Percentiles rank a stretch among this genome's conserved stretches.
Conservation (phyloP, 805 yeast species). For the Saccharomycopsis fodiens region DNA sequence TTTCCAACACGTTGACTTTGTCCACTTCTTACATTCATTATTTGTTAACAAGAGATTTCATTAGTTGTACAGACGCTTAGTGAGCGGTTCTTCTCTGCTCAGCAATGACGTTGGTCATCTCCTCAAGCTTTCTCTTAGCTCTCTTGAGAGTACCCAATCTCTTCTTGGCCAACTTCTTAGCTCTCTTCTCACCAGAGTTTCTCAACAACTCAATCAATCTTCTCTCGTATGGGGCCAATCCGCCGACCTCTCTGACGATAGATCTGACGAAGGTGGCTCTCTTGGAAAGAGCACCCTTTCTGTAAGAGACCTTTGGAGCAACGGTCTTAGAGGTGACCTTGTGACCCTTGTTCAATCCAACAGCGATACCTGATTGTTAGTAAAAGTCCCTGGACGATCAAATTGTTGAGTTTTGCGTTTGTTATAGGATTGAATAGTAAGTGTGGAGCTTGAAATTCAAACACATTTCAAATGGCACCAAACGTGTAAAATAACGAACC, state of each 20-base stretch:
- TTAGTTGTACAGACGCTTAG: conserved; percentile 5
- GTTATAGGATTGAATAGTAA: no score
- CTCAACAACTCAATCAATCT: conserved; percentile 98
- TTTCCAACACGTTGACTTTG: neutral
- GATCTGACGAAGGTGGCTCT: conserved; percentile 94
- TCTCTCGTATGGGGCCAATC: conserved; percentile 99
- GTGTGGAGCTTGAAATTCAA: no score
- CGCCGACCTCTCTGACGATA: conserved; percentile 93
- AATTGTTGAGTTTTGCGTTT: no score
- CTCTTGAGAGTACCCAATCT: conserved; percentile 99
- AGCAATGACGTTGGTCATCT: conserved; percentile 92
- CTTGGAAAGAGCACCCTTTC: conserved; percentile 95
- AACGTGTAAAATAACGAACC: no score
- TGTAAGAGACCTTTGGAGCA: conserved; percentile 85
- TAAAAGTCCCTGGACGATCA: neutral
- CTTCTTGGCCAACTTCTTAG: conserved; percentile 99
- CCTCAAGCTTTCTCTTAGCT: conserved; percentile 99
- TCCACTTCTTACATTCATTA: neutral
- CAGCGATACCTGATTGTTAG: conserved; percentile 67
- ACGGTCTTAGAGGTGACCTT: conserved; percentile 79
- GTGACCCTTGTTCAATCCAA: conserved; percentile 99
- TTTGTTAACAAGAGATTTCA: conserved; percentile 15
- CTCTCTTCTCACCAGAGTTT: conserved; percentile 99
- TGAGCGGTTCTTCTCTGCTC: conserved; percentile 76
- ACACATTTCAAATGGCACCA: neutral